Conservation (phyloP, 768 basidiomycete genomes). For the Hysterangium stoloniferum region DNA sequence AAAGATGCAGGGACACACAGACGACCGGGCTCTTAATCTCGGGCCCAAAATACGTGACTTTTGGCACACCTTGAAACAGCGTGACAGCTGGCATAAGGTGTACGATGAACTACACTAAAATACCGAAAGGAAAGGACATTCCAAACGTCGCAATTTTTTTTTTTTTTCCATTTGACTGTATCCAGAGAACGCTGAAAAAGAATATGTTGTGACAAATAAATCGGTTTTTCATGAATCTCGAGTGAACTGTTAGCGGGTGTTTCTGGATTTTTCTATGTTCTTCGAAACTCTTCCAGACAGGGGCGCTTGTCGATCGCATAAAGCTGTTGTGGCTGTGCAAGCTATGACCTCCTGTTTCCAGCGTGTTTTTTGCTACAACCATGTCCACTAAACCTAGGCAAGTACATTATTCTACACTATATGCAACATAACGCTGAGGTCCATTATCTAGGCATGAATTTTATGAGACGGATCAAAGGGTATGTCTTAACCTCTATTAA, state of each 20-base stretch:
- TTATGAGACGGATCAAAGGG: constrained; percentile 74
- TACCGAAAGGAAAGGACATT: neutral
- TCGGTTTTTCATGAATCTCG: neutral
- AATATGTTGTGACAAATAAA: neutral
- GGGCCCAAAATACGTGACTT: constrained; percentile 56
- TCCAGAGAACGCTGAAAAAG: neutral
- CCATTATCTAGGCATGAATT: constrained; percentile 60
- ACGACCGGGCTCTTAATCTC: constrained; percentile 22
- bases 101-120: constrained; percentile 44
- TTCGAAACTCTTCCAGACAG: neutral
- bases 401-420: constrained; percentile 1
- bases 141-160: too few species aligned
- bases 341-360: too few species aligned
- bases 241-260: neutral
- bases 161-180: neutral
- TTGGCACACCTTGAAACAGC: constrained; percentile 60
- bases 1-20: constrained; percentile 23
- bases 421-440: constrained; percentile 1
- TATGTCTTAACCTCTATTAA: neutral
- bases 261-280: neutral
- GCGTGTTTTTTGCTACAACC: neutral
- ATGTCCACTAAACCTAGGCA: constrained; percentile 10
- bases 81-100: constrained; percentile 68
- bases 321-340: too few species aligned
- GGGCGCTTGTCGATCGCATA: neutral